Base-by-base conservation (phyloP, 345 rosid species). In the Eucalyptus erythrocorys region DNA sequence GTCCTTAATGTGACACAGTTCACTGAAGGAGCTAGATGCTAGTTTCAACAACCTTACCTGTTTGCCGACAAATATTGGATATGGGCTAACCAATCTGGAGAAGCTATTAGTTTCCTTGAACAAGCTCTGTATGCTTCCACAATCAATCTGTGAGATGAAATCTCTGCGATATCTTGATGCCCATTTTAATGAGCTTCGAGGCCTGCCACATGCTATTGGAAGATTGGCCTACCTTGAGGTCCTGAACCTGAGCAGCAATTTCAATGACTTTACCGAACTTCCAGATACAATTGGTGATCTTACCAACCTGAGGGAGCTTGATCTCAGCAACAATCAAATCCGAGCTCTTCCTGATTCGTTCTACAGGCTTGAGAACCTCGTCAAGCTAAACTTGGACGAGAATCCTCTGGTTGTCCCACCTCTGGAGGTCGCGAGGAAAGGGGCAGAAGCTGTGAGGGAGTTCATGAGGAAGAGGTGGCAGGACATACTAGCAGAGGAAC, bases 321-420 rank as follows among this genome's bases (percentile, higher is more conserved):
- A 98, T 92, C 94, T 97, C n/a, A 97, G 99, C 94, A 97, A 98
- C 95, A 98, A 98, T 91, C 99, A 98, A 90, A 94, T 98, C 89
- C 93, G 92, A 55, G 91, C 92, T 43, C 93, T 98, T 87, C 99
- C 99, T 0, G 94, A 93, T 85, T 91, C 99, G 86, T 97, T 97
- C 91, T 92, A 91, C 79, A 93, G 95, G 94, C 94, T 98, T 50
- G 93, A 91, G 85, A 96, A 94, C 64, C 94, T 98, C 22, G 85
- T 88, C 59, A 97, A 94, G 91, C 95, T 98, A 89, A 97, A 95
- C 91, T 89, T 96, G 92, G 99, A 98, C 53, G 94, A 95, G 90
- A 98, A 97, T 88, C 99, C 99, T 13, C 96, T 98, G 0, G 66
- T 91, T 61, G 90, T 94, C 45, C 99, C 99, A 4, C 95, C 96